A percentile compares a stretch with the other conserved stretches of the same genome.
phyloP scores from a whole-genome alignment of 805 yeast species.

The Starmerella asiatica region DNA sequence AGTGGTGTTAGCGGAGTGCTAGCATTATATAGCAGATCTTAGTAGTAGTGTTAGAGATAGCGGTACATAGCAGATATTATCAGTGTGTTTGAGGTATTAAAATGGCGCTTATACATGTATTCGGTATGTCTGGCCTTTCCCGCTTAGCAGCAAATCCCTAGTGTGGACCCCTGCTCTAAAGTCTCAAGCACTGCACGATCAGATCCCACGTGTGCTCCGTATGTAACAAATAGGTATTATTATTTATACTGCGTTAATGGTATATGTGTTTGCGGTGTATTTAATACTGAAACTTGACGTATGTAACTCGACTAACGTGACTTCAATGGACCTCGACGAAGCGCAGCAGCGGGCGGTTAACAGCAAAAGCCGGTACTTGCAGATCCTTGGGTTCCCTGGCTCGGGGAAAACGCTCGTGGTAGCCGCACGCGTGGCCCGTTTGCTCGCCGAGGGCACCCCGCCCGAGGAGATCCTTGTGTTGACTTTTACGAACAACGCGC shows the following conservation, averaged over 20 bases:
- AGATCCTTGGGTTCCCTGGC: conserved; percentile 52
- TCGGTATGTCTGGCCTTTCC: no score
- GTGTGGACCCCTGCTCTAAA: no score
- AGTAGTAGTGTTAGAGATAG: no score
- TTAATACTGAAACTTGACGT: not conserved
- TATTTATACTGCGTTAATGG: no score
- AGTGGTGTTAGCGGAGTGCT: no score
- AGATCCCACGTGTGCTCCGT: no score
- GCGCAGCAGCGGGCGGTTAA: conserved; percentile 36
- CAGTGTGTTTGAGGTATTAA: no score
- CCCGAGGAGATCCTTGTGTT: conserved; percentile 67
- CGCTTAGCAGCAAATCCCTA: no score
- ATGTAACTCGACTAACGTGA: not conserved
- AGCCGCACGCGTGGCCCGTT: conserved; percentile 62
- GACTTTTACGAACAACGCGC: conserved; percentile 88
- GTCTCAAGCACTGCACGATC: no score
- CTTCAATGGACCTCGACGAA: conserved; percentile 21
- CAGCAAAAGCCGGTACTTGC: conserved; percentile 33
- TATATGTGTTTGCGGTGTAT: not conserved
- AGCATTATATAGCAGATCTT: not conserved
- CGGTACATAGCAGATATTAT: no score
- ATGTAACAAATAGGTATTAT: no score
- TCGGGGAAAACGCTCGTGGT: conserved; percentile 74
- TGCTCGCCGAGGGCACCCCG: conserved; percentile 38
- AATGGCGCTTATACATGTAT: no score